These are phyloP conservation scores for Coemansia sp. DNA, from an alignment of 192 early-diverging fungal genomes.

Conservation along the genomic window DNA sequence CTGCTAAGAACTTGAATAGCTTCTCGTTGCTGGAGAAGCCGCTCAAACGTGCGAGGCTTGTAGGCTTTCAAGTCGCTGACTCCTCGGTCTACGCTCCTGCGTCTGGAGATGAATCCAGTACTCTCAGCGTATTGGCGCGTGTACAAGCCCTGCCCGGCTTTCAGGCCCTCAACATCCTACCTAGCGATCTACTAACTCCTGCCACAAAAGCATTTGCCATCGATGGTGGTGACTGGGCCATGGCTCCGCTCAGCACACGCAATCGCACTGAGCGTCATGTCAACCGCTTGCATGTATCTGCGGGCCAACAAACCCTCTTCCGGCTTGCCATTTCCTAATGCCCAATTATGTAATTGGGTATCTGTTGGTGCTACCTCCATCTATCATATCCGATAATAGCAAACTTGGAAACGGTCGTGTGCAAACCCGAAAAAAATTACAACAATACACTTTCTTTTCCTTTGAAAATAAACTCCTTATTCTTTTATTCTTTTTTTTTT, in stretches of 20 bases:
- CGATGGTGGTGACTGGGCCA: slow-evolving; percentile 37
- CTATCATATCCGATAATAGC: not conserved
- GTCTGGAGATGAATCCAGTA: not conserved
- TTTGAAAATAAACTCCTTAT: not conserved
- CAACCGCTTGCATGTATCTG: slow-evolving; percentile 8
- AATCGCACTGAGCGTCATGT: slow-evolving; percentile 2
- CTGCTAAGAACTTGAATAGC: not conserved
- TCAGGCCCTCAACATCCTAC: slow-evolving; percentile 1
- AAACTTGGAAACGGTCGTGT: not conserved
- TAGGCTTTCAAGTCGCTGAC: slow-evolving; percentile 25
- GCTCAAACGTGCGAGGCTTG: slow-evolving; percentile 14
- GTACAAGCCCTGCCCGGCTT: slow-evolving; percentile 13
- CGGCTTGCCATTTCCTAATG: slow-evolving; percentile 7
- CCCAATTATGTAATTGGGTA: not conserved
- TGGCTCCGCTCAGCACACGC: slow-evolving; percentile 17
- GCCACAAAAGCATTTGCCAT: not conserved
- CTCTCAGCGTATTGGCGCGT: slow-evolving; percentile 16
- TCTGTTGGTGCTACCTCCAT: not conserved
- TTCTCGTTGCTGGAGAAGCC: not conserved
- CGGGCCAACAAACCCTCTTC: slow-evolving; percentile 31
- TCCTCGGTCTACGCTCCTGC: not conserved
- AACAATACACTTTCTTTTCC: not conserved
- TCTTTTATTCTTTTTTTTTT: not conserved
- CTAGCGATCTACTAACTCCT: slow-evolving; percentile 1
- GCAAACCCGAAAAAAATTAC: not conserved